Evolutionary conservation across 495 filamentous ascomycete genomes (phyloP), one percentile per base, ranked within the genome.

Genomic region (Penicillium antarcticum): DNA sequence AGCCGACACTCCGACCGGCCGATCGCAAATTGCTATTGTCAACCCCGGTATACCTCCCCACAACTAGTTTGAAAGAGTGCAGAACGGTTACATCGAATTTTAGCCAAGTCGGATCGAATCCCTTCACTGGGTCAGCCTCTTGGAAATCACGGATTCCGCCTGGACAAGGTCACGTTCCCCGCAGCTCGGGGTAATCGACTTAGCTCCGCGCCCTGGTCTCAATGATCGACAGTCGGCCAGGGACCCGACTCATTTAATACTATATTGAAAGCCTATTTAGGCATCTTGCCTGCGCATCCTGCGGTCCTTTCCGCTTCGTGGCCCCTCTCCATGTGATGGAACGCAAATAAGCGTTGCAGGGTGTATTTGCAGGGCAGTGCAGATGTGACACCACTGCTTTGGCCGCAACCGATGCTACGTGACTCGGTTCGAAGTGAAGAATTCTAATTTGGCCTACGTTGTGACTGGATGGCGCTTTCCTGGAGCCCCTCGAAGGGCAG

Each of bases 201-300:
- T 18, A 37, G 48, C 52, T 35, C 45, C 37, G 16, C 37, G 50
- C 19, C 50, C 23, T 7, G 18, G 29, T 43, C 11, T 51, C 55
- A 51, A 50, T 9, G 58, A 63, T 61, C 55, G 40, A 42, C 57
- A 55, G 43, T 41, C 24, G 29, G 26, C 31, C 45, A 52, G 51
- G 24, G 40, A 43, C 29, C 36, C 36, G 32, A 32, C 13, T 29
- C 34, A 35, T 19, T 12, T 18, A 31, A 9, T 32, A 11, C 8
- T 7, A 26, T 48, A 17, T n/a, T 14, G 5, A 13, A 13, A 36
- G 4, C 26, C 41, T n/a, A 6, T 52, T 56, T 16, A 12, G 48
- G 41, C n/a, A 42, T 45, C n/a, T 19, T 34, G 2, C 2, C 8
- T 48, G 48, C 31, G 13, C 10, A 49, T 52, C 40, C 13, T 46